Evolutionary conservation across 176 grass and related monocot species (phyloP), one percentile per base, ranked within the genome.

Genomic region (Oryza longistaminata): DNA sequence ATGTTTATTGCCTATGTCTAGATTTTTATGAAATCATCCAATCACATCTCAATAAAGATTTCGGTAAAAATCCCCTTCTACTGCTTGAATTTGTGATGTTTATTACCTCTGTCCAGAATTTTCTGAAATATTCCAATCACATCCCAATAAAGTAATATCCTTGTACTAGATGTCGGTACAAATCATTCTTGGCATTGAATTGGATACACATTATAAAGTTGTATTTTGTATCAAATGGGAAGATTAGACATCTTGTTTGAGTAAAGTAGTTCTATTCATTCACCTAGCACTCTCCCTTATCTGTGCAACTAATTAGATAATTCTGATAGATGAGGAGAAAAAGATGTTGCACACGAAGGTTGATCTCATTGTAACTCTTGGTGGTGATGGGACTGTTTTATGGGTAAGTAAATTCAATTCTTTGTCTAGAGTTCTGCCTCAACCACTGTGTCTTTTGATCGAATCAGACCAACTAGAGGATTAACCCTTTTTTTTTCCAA

Each of bases 301-400:
- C 2, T 76, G 9, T 33, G 11, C 61, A 86, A 81, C 82, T 89
- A 91, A 91, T 83, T 84, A 85, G 40, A 80, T 79, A 58, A 49
- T 62, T 73, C 8, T 81, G 34, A 78, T 86, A 98, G 96, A 98
- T 27, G 89, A 98, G 5, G 93, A 98, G 34, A 88, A 85, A 89
- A 98, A 98, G 85, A 82, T 87, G 65, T 82, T 98, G 69, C 93
- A 98, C 85, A 93, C 83, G 2, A 98, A 92, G 91, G 89, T 98
- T 66, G 93, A 98, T 84, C 93, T 98, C 80, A 89, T 98, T 82
- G 86, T 95, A 80, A 98, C 93, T 71, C 96, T 98, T 75, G 96
- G 96, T 0, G 96, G 96, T 78, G 96, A 98, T 78, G 96, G 96
- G 81, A 98, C 93, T 80, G 96, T 98, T 88, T 68, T 98, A 26